Evolutionary conservation across 176 grass and related monocot species (phyloP), one percentile per base, ranked within the genome.

Genomic region (Rhynchospora breviuscula): DNA sequence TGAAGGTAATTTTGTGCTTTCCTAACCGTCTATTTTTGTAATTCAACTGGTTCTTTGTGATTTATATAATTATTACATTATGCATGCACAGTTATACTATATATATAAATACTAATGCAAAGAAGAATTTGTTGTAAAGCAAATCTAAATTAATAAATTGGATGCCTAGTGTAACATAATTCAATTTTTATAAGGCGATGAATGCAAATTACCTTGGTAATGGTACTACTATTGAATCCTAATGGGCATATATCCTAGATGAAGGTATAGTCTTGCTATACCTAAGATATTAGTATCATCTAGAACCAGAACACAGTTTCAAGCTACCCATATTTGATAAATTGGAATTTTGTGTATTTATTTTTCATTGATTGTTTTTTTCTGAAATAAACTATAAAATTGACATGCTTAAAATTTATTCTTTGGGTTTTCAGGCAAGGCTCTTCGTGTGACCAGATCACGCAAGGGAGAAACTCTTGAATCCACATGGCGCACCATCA

Each of bases 401-500:
- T 77, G 1, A 77, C 73, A 77, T 26, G 48, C 56, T 78, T 78
- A 3, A 26, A 31, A 56, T 17, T 77, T 77, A 4, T 82, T 6
- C 6, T 0, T 22, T 35, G 29, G 63, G 18, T 82, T 81, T 81
- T 69, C 87, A 91, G 87, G 88, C 14, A 89, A 87, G 85, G 87
- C 87, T 18, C 90, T 99, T 77, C 83, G 97, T 8, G 97, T 93
- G 57, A 58, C 89, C 31, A 87, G 90, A 23, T 83, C 88, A 47
- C 88, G 91, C 86, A 88, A 74, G 85, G 89, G 74, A 68, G 89
- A 96, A 63, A 99, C 93, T 44, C 87, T 99, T 81, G 97, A 96
- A 89, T 88, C 90, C 83, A 99, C 97, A 58, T 99, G 97, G 97
- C 92, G 92, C 80, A 83, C 97, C 70, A 99, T 99, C 91, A 99